phyloP scores from a whole-genome alignment of 1,139 yeast genomes.

The Suhomyces coccinellae region DNA sequence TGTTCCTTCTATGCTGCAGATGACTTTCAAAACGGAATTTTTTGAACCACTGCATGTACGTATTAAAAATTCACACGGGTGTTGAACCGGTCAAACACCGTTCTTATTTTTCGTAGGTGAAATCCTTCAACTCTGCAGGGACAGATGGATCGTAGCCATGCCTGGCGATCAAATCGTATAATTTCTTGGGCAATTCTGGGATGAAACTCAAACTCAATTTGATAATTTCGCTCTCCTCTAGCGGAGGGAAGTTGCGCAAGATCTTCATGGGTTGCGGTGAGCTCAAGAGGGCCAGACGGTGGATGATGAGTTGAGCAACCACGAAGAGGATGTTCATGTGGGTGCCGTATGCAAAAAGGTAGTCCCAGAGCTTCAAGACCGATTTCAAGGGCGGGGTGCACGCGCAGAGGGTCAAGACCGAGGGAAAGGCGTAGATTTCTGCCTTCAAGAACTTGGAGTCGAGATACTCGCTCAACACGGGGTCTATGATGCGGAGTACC shows the following conservation, averaged over 20 bases:
- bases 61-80: background rate
- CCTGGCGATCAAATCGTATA: conserved; percentile 68
- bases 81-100: conserved; percentile 1
- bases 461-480: conserved; percentile 60
- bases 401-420: conserved; percentile 82
- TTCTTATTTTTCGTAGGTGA: conserved; percentile 10
- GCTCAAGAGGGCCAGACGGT: conserved; percentile 58
- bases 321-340: conserved; percentile 84
- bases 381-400: conserved; percentile 85
- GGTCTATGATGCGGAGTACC: conserved; percentile 72
- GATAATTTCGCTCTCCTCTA: conserved; percentile 74
- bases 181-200: conserved; percentile 66
- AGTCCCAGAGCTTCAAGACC: conserved; percentile 84
- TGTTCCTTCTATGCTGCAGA: conserved; percentile 62
- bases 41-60: conserved; percentile 10
- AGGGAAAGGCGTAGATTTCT: conserved; percentile 86
- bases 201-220: conserved; percentile 79
- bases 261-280: conserved; percentile 73
- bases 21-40: conserved; percentile 46
- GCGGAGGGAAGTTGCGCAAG: conserved; percentile 68
- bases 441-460: conserved; percentile 70
- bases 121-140: conserved; percentile 36
- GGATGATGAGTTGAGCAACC: conserved; percentile 77
- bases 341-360: conserved; percentile 85
- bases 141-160: conserved; percentile 67